Evolutionary conservation across 2,329 filamentous ascomycete genomes (phyloP).

Genomic region (Plectosphaerella sp.): DNA sequence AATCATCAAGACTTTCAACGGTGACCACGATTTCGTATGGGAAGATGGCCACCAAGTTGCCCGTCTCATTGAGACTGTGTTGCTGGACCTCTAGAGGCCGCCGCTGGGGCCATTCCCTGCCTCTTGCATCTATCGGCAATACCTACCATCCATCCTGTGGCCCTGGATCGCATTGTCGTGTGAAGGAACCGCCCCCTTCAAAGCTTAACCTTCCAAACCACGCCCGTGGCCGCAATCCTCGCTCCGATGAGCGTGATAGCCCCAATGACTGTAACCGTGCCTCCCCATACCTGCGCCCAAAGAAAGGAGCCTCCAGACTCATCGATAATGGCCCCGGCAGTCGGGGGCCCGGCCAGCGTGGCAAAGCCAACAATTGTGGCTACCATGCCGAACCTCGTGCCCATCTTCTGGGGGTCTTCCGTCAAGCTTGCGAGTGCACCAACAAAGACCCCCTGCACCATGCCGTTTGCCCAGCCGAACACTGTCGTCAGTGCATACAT

Average conservation of each 20-base stretch:
- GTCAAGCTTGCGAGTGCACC: slow-evolving; percentile 36
- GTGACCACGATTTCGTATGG: slow-evolving; percentile 62
- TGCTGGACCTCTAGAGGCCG: background rate
- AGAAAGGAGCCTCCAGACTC: slow-evolving; percentile 30
- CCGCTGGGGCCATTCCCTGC: too few species aligned
- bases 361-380: slow-evolving; percentile 35
- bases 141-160: background rate
- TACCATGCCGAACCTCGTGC: slow-evolving; percentile 41
- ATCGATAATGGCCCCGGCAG: slow-evolving; percentile 40
- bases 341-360: slow-evolving; percentile 38
- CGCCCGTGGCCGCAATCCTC: slow-evolving; percentile 29
- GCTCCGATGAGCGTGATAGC: slow-evolving; percentile 25
- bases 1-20: slow-evolving; percentile 39
- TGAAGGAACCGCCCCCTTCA: slow-evolving; percentile 9
- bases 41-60: slow-evolving; percentile 53
- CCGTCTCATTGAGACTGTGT: slow-evolving; percentile 28
- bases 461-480: slow-evolving; percentile 39
- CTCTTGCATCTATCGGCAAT: too few species aligned
- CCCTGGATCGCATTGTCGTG: too few species aligned
- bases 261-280: slow-evolving; percentile 30
- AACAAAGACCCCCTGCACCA: slow-evolving; percentile 35
- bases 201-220: slow-evolving; percentile 28
- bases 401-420: slow-evolving; percentile 37
- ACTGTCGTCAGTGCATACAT: slow-evolving; percentile 40
- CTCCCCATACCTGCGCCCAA: slow-evolving; percentile 43